Percentiles rank a stretch among this genome's conserved stretches.
Evolutionary conservation across 2,329 filamentous ascomycete genomes (phyloP).

Genomic region (Botrytis cinerea): DNA sequence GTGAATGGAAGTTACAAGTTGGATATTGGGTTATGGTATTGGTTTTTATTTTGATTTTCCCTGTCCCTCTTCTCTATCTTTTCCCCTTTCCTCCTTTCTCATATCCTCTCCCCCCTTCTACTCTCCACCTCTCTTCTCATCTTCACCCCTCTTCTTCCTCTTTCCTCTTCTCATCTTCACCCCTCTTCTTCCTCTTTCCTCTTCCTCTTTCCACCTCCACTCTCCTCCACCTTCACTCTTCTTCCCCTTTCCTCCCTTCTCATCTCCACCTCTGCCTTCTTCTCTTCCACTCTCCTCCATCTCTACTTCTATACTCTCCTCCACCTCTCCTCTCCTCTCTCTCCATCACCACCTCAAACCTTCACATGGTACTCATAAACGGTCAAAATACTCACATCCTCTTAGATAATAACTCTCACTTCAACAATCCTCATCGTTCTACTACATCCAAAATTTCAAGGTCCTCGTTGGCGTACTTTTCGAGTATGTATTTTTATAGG

Average conservation of each 20-base stretch:
- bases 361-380: not conserved
- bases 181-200: not conserved
- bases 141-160: too few species aligned
- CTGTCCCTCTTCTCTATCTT: not conserved
- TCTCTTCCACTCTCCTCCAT: not conserved
- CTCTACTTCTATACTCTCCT: too few species aligned
- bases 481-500: conserved; percentile 15
- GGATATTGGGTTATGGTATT: conserved; percentile 24
- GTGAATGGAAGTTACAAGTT: conserved; percentile 11
- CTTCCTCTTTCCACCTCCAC: too few species aligned
- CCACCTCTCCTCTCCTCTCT: too few species aligned
- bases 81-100: not conserved
- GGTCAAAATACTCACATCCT: not conserved
- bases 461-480: conserved; percentile 14
- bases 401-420: conserved; percentile 8
- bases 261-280: too few species aligned
- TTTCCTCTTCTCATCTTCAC: too few species aligned
- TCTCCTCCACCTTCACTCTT: too few species aligned
- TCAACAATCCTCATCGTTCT: conserved; percentile 1
- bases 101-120: too few species aligned
- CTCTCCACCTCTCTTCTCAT: too few species aligned
- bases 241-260: too few species aligned
- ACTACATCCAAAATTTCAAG: conserved; percentile 21
- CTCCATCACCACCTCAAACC: not conserved
- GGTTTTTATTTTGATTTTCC: not conserved